Conservation (phyloP, 2,329 filamentous ascomycete species). For the Fusarium foetens region DNA sequence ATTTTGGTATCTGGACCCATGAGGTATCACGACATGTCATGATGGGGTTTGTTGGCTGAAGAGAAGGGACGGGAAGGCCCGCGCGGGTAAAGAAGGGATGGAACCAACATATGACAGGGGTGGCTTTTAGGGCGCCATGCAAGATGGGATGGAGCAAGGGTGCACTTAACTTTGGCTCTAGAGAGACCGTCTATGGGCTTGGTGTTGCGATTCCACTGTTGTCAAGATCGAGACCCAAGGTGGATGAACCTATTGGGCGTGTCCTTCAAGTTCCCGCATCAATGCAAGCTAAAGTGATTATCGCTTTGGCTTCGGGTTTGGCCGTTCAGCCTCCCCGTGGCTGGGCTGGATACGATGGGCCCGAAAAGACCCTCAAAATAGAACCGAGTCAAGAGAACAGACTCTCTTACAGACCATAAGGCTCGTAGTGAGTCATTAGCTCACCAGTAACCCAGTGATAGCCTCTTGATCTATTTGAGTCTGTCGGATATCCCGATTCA, state of each 20-base stretch:
- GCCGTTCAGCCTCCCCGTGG: background rate
- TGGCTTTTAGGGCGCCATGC: conserved; percentile 2
- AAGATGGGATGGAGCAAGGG: background rate
- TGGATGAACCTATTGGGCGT: background rate
- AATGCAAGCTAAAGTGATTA: background rate
- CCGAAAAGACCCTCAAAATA: background rate
- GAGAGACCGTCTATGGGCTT: background rate
- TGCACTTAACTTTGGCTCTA: conserved; percentile 2
- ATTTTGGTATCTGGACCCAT: background rate
- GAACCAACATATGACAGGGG: conserved; percentile 30
- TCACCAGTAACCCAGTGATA: background rate
- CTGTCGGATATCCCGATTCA: background rate
- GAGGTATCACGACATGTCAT: conserved; percentile 7
- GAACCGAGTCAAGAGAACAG: background rate
- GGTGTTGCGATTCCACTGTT: background rate
- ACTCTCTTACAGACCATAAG: too few relatives aligned
- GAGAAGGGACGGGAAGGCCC: conserved; percentile 38
- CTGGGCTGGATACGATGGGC: background rate
- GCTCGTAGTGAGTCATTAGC: background rate
- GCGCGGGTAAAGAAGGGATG: conserved; percentile 29
- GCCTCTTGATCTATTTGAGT: background rate
- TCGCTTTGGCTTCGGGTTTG: background rate
- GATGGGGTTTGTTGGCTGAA: conserved; percentile 5
- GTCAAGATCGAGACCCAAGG: background rate
- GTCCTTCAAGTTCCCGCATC: background rate